Base-by-base conservation (phyloP, 2,329 filamentous ascomycete species). In the Colletotrichum musae region DNA sequence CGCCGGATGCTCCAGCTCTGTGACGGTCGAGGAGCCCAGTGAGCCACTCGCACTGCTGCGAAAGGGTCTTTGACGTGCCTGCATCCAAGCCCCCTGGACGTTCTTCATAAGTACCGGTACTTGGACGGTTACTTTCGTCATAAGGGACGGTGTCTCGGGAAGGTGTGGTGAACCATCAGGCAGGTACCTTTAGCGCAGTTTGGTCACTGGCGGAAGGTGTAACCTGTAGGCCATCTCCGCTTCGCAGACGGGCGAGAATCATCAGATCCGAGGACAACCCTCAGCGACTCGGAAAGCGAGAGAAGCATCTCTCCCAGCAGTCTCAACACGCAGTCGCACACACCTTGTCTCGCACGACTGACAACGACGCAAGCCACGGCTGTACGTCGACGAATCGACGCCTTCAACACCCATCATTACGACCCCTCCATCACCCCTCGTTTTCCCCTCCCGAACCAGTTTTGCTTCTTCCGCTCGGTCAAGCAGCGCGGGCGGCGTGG, bases 241-340 rank as follows among this genome's bases (percentile, higher is more conserved):
- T 43, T n/a, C 41, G 41, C 16, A n/a, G 41, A 36, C 32, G 13
- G 41, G 16, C 16, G 41, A n/a, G 13, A 43, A 6, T 65, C 43
- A 58, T 70, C 62, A 67, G 51, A 61, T 67, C 56, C 67, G 62
- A 67, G 45, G 57, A 48, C 56, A 57, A 45, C 54, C 43, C 62
- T 67, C 62, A 62, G 67, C 56, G 50, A 32, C 61, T 70, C 62
- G 67, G 67, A 70, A 67, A 52, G 45, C 56, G 66, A 69, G 51
- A 67, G 41, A 48, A 41, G 57, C 56, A 39, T 61, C 50, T 36
- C 7, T 12, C 32, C 10, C 32, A 36, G 7, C 9, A 36, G 32
- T 36, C 32, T 51, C 50, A 64, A 51, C 66, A 50, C 62, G 66
- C 66, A 61, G 48, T 26, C 18, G 36, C 66, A 56, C 32, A 58